A percentile compares a stretch with the other conserved stretches of the same genome.
These are phyloP conservation scores for Allantophomopsis cytisporea DNA, from an alignment of 2,329 filamentous ascomycete genomes.

Conservation along the genomic window DNA sequence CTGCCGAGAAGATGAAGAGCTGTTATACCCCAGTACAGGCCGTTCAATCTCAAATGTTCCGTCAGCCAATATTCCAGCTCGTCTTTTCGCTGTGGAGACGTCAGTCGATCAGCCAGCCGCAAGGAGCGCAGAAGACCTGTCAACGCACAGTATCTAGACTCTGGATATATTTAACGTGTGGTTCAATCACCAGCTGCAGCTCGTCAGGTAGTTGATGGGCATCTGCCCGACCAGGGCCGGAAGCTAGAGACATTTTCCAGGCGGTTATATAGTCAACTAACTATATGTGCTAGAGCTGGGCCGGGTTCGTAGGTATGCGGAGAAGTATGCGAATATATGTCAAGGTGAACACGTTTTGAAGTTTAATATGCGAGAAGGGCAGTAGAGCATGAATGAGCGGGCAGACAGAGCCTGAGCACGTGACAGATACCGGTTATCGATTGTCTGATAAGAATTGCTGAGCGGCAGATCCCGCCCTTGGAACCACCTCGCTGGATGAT, in stretches of 20 bases:
- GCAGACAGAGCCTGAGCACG: too few species aligned
- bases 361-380: too few species aligned
- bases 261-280: too few species aligned
- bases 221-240: constrained; percentile 15
- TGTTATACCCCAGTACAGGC: constrained; percentile 91
- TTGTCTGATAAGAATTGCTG: too few species aligned
- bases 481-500: too few species aligned
- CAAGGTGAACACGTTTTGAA: too few species aligned
- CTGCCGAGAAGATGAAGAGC: constrained; percentile 74
- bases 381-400: too few species aligned
- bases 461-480: too few species aligned
- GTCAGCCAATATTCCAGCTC: constrained; percentile 97
- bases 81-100: constrained; percentile 57
- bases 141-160: constrained; percentile 68
- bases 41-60: constrained; percentile 88
- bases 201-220: constrained; percentile 13
- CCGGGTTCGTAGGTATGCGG: too few species aligned
- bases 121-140: constrained; percentile 9
- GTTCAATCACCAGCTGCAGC: constrained; percentile 20
- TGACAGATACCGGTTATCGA: too few species aligned
- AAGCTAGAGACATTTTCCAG: constrained; percentile 17
- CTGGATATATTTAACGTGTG: constrained; percentile 86
- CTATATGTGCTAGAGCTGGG: too few species aligned
- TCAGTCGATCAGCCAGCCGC: constrained; percentile 17
- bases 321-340: too few species aligned